Evolutionary conservation across 179 eudicot species (phyloP).

Genomic region (Actinidia arguta): DNA sequence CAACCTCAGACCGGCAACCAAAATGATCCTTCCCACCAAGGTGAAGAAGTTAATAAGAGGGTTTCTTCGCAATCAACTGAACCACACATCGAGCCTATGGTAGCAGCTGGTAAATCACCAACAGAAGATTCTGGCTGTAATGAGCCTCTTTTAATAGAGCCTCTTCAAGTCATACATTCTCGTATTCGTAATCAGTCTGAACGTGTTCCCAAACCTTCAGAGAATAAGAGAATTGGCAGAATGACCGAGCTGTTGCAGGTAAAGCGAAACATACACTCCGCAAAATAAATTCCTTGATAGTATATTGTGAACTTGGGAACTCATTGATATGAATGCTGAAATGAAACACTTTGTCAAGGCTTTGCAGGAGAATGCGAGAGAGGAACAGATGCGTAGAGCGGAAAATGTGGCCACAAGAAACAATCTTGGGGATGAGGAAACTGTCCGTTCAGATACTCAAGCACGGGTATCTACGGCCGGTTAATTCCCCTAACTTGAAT

Average conservation of each 20-base stretch:
- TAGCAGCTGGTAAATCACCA: slow-evolving; percentile 24
- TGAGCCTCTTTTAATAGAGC: slow-evolving; percentile 60
- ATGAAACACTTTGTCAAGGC: slow-evolving; percentile 45
- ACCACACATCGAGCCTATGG: background rate
- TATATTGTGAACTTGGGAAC: background rate
- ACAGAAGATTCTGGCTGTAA: slow-evolving; percentile 33
- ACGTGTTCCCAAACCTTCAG: slow-evolving; percentile 34
- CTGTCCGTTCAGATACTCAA: slow-evolving; percentile 4
- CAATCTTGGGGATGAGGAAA: slow-evolving; percentile 25
- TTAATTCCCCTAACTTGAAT: background rate
- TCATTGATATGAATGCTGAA: slow-evolving; percentile 7
- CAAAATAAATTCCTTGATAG: background rate
- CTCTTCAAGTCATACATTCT: slow-evolving; percentile 46
- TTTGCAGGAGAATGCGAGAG: slow-evolving; percentile 64
- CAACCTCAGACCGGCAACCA: slow-evolving; percentile 26
- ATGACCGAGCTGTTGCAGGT: slow-evolving; percentile 94
- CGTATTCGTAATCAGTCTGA: slow-evolving; percentile 27
- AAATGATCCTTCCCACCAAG: slow-evolving; percentile 22
- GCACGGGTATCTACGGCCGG: background rate
- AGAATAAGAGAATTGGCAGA: slow-evolving; percentile 66
- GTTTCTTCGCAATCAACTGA: slow-evolving; percentile 20
- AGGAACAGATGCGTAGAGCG: slow-evolving; percentile 30
- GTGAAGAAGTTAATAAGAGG: slow-evolving; percentile 33
- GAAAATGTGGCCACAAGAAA: slow-evolving; percentile 18
- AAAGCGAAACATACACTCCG: slow-evolving; percentile 27